These are phyloP conservation scores for Dendrobium chrysotoxum DNA, from an alignment of 106 monocot genomes.

Conservation along the genomic window DNA sequence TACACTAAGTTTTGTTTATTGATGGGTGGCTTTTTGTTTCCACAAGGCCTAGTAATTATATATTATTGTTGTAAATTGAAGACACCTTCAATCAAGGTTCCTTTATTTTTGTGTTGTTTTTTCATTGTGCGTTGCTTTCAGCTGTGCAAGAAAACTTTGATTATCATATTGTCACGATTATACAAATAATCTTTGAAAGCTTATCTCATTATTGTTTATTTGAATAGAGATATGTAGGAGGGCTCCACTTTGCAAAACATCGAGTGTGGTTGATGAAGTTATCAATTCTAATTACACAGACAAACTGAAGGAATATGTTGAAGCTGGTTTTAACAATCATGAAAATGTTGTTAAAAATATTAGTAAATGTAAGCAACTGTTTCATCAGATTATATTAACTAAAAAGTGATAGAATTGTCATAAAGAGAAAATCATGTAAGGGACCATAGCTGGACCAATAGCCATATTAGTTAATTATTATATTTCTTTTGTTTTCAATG, in stretches of 20 bases:
- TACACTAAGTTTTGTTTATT: too few species aligned
- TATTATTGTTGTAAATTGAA: too few species aligned
- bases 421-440: not conserved
- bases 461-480: not conserved
- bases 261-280: conserved; percentile 24
- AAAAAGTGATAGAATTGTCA: not conserved
- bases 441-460: not conserved
- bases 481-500: not conserved
- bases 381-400: not conserved
- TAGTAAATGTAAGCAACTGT: conserved; percentile 32
- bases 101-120: not conserved
- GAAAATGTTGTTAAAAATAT: conserved; percentile 32
- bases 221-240: conserved; percentile 40
- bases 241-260: conserved; percentile 24
- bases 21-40: too few species aligned
- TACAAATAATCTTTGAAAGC: not conserved
- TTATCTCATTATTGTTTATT: not conserved
- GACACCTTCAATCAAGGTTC: too few species aligned
- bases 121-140: not conserved
- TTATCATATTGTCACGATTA: not conserved
- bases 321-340: conserved; percentile 37
- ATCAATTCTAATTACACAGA: conserved; percentile 37
- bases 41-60: too few species aligned
- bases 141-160: too few species aligned
- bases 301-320: conserved; percentile 54